Percentiles rank a stretch among this genome's conserved stretches.
These are phyloP conservation scores for Penicillium manginii DNA, from an alignment of 495 filamentous ascomycete species.

Conservation along the genomic window DNA sequence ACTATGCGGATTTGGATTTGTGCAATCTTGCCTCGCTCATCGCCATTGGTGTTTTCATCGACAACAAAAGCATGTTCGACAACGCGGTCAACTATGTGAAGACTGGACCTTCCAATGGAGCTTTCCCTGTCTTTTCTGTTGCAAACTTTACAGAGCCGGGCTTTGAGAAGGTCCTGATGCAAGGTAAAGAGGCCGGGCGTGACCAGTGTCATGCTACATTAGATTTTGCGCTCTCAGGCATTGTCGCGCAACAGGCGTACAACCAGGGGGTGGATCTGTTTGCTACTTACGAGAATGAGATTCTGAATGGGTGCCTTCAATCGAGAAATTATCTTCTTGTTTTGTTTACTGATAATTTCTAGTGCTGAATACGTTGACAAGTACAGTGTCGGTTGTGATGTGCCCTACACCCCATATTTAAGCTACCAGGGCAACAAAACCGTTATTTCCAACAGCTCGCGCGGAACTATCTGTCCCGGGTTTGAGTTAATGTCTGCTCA, in stretches of 20 bases:
- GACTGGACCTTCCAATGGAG: slow-evolving; percentile 40
- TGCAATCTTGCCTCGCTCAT: neutral
- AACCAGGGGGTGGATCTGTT: neutral
- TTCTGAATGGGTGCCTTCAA: neutral
- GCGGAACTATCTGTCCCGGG: neutral
- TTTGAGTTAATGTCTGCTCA: neutral
- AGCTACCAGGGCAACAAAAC: neutral
- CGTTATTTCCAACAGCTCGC: neutral
- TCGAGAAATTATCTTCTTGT: no score
- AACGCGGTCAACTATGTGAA: slow-evolving; percentile 35
- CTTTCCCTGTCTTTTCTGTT: slow-evolving; percentile 14
- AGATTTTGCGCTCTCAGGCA: neutral
- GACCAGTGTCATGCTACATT: neutral
- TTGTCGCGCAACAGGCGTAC: neutral
- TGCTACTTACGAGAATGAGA: neutral
- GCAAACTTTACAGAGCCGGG: slow-evolving; percentile 12
- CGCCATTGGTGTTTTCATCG: neutral
- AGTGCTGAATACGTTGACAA: neutral
- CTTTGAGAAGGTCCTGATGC: neutral
- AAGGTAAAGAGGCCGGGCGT: neutral
- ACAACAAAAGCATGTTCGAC: neutral
- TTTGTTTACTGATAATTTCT: no score
- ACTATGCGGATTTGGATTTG: neutral
- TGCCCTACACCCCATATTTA: neutral
- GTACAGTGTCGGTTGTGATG: neutral